Evolutionary conservation across 306 rosid genomes (phyloP).

Genomic region (Castanea crenata): DNA sequence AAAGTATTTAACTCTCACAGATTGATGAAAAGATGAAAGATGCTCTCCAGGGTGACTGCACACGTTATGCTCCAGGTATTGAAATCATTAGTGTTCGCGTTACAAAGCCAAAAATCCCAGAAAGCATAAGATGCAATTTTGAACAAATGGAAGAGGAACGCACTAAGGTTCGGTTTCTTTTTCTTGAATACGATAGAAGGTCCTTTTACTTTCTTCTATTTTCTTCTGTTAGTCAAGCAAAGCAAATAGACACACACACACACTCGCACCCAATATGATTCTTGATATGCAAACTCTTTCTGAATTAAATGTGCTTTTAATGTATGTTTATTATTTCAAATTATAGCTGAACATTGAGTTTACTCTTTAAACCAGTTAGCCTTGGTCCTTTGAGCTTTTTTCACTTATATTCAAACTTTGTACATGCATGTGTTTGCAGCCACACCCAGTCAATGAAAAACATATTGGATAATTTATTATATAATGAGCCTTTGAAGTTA

Average conservation of each 20-base stretch:
- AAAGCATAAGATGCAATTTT: constrained; percentile 65
- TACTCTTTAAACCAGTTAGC: not conserved
- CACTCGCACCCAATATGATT: not conserved
- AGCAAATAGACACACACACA: not conserved
- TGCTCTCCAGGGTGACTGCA: constrained; percentile 90
- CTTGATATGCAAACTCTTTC: not conserved
- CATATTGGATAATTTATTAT: not conserved
- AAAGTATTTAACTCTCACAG: constrained; percentile 38
- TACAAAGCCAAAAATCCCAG: constrained; percentile 90
- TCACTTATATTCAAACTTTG: no score
- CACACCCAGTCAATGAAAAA: not conserved
- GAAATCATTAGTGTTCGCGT: constrained; percentile 86
- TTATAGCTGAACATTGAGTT: not conserved
- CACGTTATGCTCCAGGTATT: constrained; percentile 91
- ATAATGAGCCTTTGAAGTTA: not conserved
- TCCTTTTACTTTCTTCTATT: not conserved
- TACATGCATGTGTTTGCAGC: not conserved
- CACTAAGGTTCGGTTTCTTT: constrained; percentile 64
- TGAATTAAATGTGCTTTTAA: not conserved
- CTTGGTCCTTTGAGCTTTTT: no score
- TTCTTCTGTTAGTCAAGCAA: not conserved
- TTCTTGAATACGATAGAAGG: constrained; percentile 5
- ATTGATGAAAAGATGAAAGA: constrained; percentile 97
- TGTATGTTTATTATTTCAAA: not conserved
- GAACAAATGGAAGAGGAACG: constrained; percentile 98